phyloP scores from a whole-genome alignment of 306 rosid genomes.

The Castanea mollissima region DNA sequence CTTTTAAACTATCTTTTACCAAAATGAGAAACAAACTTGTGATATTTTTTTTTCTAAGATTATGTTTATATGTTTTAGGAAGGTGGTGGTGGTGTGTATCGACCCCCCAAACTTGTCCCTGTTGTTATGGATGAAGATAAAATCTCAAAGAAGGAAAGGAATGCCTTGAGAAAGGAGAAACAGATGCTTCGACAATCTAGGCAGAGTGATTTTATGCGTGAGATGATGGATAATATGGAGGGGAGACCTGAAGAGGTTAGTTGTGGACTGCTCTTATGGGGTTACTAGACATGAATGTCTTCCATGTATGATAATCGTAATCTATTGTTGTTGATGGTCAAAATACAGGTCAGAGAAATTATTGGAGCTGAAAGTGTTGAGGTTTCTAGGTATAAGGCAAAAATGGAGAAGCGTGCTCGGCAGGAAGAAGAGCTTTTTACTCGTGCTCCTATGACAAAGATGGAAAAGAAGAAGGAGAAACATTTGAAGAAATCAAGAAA shows the following conservation, averaged over 20 bases:
- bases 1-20: background rate
- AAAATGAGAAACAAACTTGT: background rate
- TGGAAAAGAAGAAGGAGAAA: conserved; percentile 74
- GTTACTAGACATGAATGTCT: conserved; percentile 10
- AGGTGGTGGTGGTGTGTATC: conserved; percentile 45
- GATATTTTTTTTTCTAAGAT: conserved; percentile 13
- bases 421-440: conserved; percentile 78
- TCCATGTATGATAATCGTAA: conserved; percentile 3
- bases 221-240: conserved; percentile 63
- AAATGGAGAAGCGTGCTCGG: conserved; percentile 64
- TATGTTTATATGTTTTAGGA: conserved; percentile 41
- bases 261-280: conserved; percentile 10
- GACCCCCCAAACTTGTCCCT: conserved; percentile 66
- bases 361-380: conserved; percentile 66
- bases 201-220: conserved; percentile 56
- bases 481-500: conserved; percentile 71
- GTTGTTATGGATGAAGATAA: conserved; percentile 65
- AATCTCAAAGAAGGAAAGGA: conserved; percentile 57
- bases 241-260: conserved; percentile 90
- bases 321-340: conserved; percentile 27
- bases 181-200: conserved; percentile 55
- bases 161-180: conserved; percentile 66
- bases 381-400: conserved; percentile 49
- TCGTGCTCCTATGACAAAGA: conserved; percentile 72
- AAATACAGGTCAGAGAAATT: conserved; percentile 56